phyloP scores from a whole-genome alignment of 2,329 filamentous ascomycete genomes.

The Didymella lethalis region DNA sequence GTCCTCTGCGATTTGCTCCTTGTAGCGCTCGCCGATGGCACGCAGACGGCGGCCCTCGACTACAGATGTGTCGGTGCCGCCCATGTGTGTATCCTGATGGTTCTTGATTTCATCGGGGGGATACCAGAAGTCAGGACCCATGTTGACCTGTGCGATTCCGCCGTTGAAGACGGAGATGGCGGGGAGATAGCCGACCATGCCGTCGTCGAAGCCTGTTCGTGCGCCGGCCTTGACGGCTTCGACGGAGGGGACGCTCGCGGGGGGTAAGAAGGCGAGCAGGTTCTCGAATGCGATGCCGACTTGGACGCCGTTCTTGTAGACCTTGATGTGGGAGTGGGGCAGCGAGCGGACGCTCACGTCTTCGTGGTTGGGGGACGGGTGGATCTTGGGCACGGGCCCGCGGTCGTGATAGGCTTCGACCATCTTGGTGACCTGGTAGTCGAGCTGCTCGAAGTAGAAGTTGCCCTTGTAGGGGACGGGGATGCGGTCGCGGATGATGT shows the following conservation, averaged over 20 bases:
- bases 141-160: slow-evolving; percentile 90
- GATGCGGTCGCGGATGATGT: slow-evolving; percentile 93
- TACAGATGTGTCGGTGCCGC: background rate
- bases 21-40: slow-evolving; percentile 79
- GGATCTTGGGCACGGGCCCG: slow-evolving; percentile 67
- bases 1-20: slow-evolving; percentile 94
- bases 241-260: slow-evolving; percentile 77
- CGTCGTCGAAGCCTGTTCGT: slow-evolving; percentile 88
- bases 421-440: slow-evolving; percentile 86
- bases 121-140: slow-evolving; percentile 92
- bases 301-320: slow-evolving; percentile 90
- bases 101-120: slow-evolving; percentile 63
- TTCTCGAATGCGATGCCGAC: slow-evolving; percentile 90
- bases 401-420: slow-evolving; percentile 71
- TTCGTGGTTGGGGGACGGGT: slow-evolving; percentile 75
- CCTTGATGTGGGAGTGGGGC: slow-evolving; percentile 82
- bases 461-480: slow-evolving; percentile 94
- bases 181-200: slow-evolving; percentile 94
- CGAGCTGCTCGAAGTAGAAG: slow-evolving; percentile 91
- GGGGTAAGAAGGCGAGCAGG: slow-evolving; percentile 88
- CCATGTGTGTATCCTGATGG: background rate
- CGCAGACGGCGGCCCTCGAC: slow-evolving; percentile 54
- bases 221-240: slow-evolving; percentile 76
- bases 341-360: slow-evolving; percentile 81
- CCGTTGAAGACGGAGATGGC: slow-evolving; percentile 91